Evolutionary conservation across 225 moss, liverwort and hornwort species (phyloP).

Genomic region (Polytrichum commune): DNA sequence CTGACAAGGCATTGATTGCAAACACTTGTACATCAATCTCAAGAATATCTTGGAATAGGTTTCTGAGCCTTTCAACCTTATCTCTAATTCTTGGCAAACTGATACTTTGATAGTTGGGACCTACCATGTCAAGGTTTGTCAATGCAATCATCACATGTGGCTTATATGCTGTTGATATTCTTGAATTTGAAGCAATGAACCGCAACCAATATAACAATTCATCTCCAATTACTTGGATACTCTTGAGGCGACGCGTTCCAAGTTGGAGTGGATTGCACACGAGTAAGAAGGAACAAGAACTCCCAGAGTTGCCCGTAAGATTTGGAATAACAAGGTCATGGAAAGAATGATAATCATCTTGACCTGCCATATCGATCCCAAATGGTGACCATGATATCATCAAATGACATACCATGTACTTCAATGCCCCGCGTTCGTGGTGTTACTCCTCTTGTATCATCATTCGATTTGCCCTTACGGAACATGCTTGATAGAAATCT

Average conservation of each 20-base stretch:
- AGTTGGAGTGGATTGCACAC: slow-evolving; percentile 13
- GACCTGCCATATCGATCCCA: slow-evolving; percentile 49
- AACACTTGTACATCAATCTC: background rate
- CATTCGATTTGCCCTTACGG: no score
- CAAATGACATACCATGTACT: slow-evolving; percentile 7
- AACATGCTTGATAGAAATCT: no score
- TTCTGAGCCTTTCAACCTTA: background rate
- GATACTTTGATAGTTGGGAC: background rate
- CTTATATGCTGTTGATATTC: background rate
- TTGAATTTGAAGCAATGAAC: slow-evolving; percentile 14
- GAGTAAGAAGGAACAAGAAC: slow-evolving; percentile 23
- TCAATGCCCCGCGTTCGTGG: slow-evolving; percentile 32
- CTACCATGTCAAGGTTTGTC: background rate
- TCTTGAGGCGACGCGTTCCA: background rate
- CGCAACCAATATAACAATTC: slow-evolving; percentile 7
- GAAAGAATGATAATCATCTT: slow-evolving; percentile 35
- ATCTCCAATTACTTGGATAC: background rate
- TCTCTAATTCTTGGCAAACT: background rate
- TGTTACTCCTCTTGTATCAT: no score
- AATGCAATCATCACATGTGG: slow-evolving; percentile 2
- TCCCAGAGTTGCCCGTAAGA: background rate
- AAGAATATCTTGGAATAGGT: background rate
- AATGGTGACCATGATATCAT: slow-evolving; percentile 11
- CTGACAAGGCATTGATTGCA: background rate
- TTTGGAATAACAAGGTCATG: slow-evolving; percentile 43